A percentile compares a stretch with the other conserved stretches of the same genome.
phyloP scores from a whole-genome alignment of 116 monocot genomes.

The Posidonia oceanica region DNA sequence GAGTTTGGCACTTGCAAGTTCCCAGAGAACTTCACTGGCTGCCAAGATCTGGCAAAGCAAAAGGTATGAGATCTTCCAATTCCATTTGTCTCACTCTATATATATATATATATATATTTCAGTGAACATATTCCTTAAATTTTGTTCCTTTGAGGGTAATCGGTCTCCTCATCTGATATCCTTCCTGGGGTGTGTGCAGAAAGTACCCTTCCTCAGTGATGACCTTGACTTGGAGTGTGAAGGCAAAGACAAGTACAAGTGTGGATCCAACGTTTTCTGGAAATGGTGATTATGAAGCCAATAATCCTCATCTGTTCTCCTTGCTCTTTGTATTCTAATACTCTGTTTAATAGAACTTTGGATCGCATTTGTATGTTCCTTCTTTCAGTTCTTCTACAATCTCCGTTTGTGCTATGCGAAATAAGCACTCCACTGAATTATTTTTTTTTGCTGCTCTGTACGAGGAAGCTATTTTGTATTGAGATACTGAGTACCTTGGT shows the following conservation, averaged over 20 bases:
- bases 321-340: background rate
- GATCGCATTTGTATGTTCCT: background rate
- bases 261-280: conserved; percentile 98
- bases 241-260: conserved; percentile 94
- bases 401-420: background rate
- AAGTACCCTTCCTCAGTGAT: conserved; percentile 72
- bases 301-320: background rate
- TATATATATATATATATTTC: no score
- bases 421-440: background rate
- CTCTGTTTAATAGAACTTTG: background rate
- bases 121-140: no score
- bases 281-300: conserved; percentile 45
- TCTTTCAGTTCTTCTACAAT: background rate
- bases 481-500: no score
- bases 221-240: conserved; percentile 84
- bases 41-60: conserved; percentile 94
- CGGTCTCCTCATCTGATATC: background rate
- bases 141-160: no score
- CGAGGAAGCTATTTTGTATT: background rate
- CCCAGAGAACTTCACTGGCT: conserved; percentile 98
- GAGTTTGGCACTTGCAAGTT: conserved; percentile 89
- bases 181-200: conserved; percentile 32
- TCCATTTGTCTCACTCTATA: background rate
- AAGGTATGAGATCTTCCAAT: conserved; percentile 34
- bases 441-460: background rate